These are phyloP conservation scores for Aspergillus pseudonomiae DNA, from an alignment of 2,329 filamentous ascomycete genomes.

Conservation along the genomic window DNA sequence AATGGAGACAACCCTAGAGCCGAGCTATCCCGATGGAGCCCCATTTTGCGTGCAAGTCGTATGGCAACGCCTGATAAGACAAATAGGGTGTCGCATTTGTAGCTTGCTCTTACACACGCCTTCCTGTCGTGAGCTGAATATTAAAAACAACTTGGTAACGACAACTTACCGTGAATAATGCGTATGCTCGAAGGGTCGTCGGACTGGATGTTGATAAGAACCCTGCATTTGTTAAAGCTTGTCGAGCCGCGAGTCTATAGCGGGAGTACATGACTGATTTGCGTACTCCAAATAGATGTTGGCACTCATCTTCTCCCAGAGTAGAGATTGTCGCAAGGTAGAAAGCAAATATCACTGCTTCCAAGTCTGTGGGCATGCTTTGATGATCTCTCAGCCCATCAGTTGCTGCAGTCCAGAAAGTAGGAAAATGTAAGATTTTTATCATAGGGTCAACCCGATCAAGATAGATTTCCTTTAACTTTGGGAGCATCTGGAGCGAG, in stretches of 20 bases:
- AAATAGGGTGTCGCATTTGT: neutral
- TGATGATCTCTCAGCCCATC: neutral
- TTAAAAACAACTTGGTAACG: neutral
- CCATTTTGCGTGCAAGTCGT: conserved; percentile 7
- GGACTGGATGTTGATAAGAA: neutral
- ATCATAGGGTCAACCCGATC: conserved; percentile 23
- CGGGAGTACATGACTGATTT: neutral
- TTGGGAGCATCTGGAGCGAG: neutral
- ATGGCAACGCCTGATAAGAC: conserved; percentile 1
- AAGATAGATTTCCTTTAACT: conserved; percentile 17
- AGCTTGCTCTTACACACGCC: neutral
- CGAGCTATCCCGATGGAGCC: conserved; percentile 7
- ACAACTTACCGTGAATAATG: neutral
- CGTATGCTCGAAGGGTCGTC: neutral
- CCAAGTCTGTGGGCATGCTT: neutral
- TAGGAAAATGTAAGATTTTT: conserved; percentile 26
- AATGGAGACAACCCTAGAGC: neutral
- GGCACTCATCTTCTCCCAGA: neutral
- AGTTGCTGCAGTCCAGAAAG: neutral
- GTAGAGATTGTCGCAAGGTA: neutral
- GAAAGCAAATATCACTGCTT: neutral
- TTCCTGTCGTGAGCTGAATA: neutral
- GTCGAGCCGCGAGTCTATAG: neutral
- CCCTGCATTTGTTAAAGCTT: neutral
- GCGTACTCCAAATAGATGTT: neutral